Base-by-base conservation (phyloP, 2,329 filamentous ascomycete genomes). In the Penicillium sp. region DNA sequence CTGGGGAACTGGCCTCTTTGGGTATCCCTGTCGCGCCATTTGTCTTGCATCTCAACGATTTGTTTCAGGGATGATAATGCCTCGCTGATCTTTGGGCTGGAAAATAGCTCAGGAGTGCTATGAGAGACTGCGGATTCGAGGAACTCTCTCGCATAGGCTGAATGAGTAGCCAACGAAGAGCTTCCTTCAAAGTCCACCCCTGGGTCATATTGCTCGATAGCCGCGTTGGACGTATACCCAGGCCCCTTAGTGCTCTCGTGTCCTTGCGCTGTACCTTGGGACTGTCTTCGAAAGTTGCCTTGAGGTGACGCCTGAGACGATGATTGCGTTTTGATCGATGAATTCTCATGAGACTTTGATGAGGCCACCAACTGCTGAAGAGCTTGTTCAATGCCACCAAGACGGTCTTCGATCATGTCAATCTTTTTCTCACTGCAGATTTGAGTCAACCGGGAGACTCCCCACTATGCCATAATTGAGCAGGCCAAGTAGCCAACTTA, bases 341-440 rank as follows among this genome's bases (percentile, higher is more conserved):
- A 18, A 1, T 36, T 24, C 2, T 18, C 42, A 5, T 55, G 51
- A 8, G 38, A 46, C 21, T 54, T 51, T 8, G 57, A 55, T 34
- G 54, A 42, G 6, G 46, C 47, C 5, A 60, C 60, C 13, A 70
- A 45, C 42, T 68, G 63, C 33, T 41, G 56, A 15, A 66, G 61
- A 59, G 62, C 65, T 64, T 45, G 63, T 56, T 81, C 79, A 38
- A 82, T 79, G n/a, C 71, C 70, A 6, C 71, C 70, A 8, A 82
- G 66, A 15, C 79, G 74, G 28, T 77, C 73, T 58, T 80, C 78
- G 46, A 82, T 80, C 12, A 75, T 62, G 54, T 81, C 79, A 45
- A 82, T 79, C 63, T 81, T 80, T 60, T 71, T 76, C 61, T 82
- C 79, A 65, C 77, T 80, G 42, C 15, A 26, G 5, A 43, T 1